Evolutionary conservation across 345 rosid genomes (phyloP).

Genomic region (Geranium brycei): DNA sequence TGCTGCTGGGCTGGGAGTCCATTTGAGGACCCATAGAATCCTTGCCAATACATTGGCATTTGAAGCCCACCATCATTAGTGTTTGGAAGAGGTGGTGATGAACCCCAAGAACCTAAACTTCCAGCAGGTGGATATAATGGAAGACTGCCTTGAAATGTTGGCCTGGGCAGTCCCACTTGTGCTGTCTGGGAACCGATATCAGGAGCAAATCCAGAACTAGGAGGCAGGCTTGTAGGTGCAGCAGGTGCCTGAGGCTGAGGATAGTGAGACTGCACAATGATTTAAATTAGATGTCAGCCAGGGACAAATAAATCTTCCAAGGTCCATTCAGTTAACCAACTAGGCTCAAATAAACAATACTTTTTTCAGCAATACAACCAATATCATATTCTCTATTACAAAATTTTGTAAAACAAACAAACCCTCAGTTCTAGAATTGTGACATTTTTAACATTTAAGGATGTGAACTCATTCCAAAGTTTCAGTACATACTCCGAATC

Average conservation of each 20-base stretch:
- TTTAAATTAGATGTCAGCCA: neutral
- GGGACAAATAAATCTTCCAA: neutral
- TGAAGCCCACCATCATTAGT: constrained; percentile 6
- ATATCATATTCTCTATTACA: neutral
- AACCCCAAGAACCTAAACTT: constrained; percentile 3
- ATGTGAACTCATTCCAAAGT: neutral
- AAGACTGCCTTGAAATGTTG: constrained; percentile 9
- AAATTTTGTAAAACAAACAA: neutral
- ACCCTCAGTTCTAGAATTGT: neutral
- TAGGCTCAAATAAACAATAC: neutral
- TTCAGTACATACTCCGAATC: neutral
- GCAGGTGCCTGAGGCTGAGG: constrained; percentile 2
- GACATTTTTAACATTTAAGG: neutral
- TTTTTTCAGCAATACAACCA: neutral
- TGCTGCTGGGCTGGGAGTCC: constrained; percentile 6
- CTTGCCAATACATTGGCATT: constrained; percentile 12
- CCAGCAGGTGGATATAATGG: constrained; percentile 9
- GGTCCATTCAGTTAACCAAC: neutral
- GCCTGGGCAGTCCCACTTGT: constrained; percentile 3
- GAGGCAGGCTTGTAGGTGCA: constrained; percentile 6
- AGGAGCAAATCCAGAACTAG: constrained; percentile 1
- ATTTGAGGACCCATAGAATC: constrained; percentile 5
- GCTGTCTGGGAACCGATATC: constrained; percentile 2
- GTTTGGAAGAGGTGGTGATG: constrained; percentile 1
- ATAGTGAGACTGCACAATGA: constrained; percentile 11